Base-by-base conservation (phyloP, 805 yeast genomes). In the Lachancea sp. region DNA sequence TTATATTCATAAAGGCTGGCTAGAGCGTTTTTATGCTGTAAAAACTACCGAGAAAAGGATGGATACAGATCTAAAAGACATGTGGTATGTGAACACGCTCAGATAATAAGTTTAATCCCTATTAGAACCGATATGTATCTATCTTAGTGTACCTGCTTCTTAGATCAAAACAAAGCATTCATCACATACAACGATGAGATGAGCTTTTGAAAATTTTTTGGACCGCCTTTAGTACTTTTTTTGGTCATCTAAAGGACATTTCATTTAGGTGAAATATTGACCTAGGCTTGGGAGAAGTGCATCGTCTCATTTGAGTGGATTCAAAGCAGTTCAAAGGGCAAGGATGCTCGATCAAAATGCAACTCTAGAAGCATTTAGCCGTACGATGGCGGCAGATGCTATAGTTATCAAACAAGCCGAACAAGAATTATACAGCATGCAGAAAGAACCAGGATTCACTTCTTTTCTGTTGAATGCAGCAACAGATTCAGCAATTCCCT, bases 371-470 rank as follows among this genome's bases (percentile, higher is more conserved):
- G 69, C 77, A 25, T 67, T 77, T 43, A 68, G 73, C 24, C 76
- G 76, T 22, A 75, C 82, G 1, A 60, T 77, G 52, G 77, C 75
- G 47, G 70, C 78, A 28, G 67, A 72, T 47, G 66, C 69, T 20
- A 67, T 64, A 41, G 51, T 66, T 12, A 68, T 81, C 53, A 74
- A 74, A 51, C 68, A 68, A 24, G 75, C 80, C 13, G 83, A 78
- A 57, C 58, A 58, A 22, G 74, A 74, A 50, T 63, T 77, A 44
- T 63, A 62, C 26, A 69, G 65, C 29, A 73, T 64, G 45, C 82
- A 76, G 53, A 71, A 70, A 45, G 75, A 72, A 45, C 70, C 74
- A 1, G 83, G 83, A 3, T 77, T 77, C 57, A 73, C 81, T 1
- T 64, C 70, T 11, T 75, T 74, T 52, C 63, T 78, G 34, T 60